A percentile compares a stretch with the other conserved stretches of the same genome.
These are phyloP conservation scores for Botryotinia calthae DNA, from an alignment of 2,329 filamentous ascomycete species.

Conservation along the genomic window DNA sequence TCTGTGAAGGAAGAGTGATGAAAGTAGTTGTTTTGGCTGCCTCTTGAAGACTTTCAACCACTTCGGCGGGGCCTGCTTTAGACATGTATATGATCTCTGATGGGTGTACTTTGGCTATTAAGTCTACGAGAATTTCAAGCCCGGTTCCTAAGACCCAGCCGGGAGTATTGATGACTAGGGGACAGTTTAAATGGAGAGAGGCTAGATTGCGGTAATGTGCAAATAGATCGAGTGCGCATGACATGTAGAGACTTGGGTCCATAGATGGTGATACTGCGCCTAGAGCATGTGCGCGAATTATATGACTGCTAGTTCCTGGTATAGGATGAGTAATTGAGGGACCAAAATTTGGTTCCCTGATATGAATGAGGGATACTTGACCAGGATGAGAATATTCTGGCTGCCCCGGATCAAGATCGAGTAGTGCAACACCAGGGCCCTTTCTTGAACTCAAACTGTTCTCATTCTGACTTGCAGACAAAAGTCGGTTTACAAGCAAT, in stretches of 20 bases:
- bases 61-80: slow-evolving; percentile 57
- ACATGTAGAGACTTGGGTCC: slow-evolving; percentile 64
- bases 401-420: slow-evolving; percentile 76
- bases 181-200: slow-evolving; percentile 44
- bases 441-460: slow-evolving; percentile 11
- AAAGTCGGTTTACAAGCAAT: slow-evolving; percentile 62
- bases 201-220: slow-evolving; percentile 51
- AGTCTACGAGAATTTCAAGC: slow-evolving; percentile 58
- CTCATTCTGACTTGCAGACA: slow-evolving; percentile 39
- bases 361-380: slow-evolving; percentile 63
- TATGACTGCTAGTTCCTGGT: slow-evolving; percentile 37
- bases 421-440: slow-evolving; percentile 45
- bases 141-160: slow-evolving; percentile 73
- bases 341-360: slow-evolving; percentile 60
- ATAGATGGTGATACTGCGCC: slow-evolving; percentile 63
- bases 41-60: slow-evolving; percentile 51
- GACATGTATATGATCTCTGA: slow-evolving; percentile 69
- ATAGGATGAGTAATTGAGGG: slow-evolving; percentile 64
- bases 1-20: slow-evolving; percentile 57
- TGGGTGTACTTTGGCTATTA: slow-evolving; percentile 54
- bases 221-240: slow-evolving; percentile 62
- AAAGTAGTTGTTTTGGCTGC: slow-evolving; percentile 45
- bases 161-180: slow-evolving; percentile 70
- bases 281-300: slow-evolving; percentile 63
- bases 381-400: slow-evolving; percentile 72